Conservation (phyloP, 2,329 filamentous ascomycete species). For the Whalleya microplaca region DNA sequence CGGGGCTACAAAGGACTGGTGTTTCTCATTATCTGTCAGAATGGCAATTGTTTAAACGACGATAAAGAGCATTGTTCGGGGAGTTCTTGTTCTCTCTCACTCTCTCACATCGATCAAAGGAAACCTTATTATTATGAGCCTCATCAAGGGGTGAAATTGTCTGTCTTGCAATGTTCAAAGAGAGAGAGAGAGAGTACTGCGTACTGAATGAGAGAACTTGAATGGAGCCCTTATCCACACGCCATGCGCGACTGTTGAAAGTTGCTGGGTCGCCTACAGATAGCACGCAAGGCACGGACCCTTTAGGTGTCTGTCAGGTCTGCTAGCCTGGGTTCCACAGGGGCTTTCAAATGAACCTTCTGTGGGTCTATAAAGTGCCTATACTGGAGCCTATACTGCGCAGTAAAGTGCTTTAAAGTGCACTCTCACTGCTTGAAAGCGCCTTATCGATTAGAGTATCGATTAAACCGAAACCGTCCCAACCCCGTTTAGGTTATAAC, state of each 20-base stretch:
- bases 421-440: too few relatives aligned
- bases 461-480: neutral
- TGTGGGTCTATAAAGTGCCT: neutral
- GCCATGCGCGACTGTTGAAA: too few relatives aligned
- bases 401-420: too few relatives aligned
- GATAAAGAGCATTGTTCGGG: slow-evolving; percentile 29
- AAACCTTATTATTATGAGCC: neutral
- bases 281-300: too few relatives aligned
- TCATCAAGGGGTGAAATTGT: slow-evolving; percentile 1
- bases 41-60: slow-evolving; percentile 26
- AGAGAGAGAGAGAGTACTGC: too few relatives aligned
- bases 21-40: slow-evolving; percentile 27
- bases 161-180: slow-evolving; percentile 8
- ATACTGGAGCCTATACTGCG: too few relatives aligned
- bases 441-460: neutral
- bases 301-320: neutral
- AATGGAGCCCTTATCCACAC: too few relatives aligned
- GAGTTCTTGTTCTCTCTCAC: slow-evolving; percentile 6
- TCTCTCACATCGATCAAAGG: slow-evolving; percentile 10
- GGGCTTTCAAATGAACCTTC: neutral
- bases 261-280: neutral
- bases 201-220: too few relatives aligned
- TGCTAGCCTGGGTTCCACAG: too few relatives aligned
- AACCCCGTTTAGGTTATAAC: neutral
- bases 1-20: slow-evolving; percentile 22